Evolutionary conservation across 2,329 filamentous ascomycete genomes (phyloP).

Genomic region (Acrocalymma vagum): DNA sequence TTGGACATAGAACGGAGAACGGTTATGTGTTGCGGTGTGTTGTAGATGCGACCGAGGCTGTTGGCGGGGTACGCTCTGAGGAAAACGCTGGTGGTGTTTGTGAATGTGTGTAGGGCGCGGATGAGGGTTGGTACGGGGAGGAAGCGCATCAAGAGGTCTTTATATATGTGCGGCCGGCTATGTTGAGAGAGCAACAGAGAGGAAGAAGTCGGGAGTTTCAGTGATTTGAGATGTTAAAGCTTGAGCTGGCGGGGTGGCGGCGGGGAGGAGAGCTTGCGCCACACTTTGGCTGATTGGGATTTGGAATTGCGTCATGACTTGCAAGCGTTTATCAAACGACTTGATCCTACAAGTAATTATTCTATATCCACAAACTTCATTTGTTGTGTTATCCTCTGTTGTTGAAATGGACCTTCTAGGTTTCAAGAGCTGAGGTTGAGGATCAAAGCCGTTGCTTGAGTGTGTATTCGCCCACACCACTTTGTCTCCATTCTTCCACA

Average conservation of each 20-base stretch:
- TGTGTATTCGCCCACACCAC: too few species aligned
- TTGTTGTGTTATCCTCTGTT: too few species aligned
- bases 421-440: too few species aligned
- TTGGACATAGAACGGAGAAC: conserved; percentile 70
- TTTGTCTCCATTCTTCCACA: too few species aligned
- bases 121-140: conserved; percentile 57
- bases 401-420: too few species aligned
- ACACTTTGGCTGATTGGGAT: conserved; percentile 27
- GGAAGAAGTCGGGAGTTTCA: conserved; percentile 1
- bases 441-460: too few species aligned
- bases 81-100: conserved; percentile 52
- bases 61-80: conserved; percentile 43
- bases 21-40: conserved; percentile 34
- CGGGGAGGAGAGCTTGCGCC: conserved; percentile 37
- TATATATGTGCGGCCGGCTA: conserved; percentile 19
- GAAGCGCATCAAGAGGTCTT: conserved; percentile 55
- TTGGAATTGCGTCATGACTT: conserved; percentile 42
- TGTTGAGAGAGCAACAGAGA: not conserved
- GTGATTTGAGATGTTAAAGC: conserved; percentile 22
- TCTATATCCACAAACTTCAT: too few species aligned
- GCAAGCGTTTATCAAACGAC: too few species aligned
- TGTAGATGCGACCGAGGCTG: conserved; percentile 44
- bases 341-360: too few species aligned
- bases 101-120: conserved; percentile 56
- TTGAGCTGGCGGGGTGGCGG: conserved; percentile 27